Evolutionary conservation across 495 filamentous ascomycete species (phyloP), one percentile per base, ranked within the genome.

Genomic region (Xylaria bambusicola): DNA sequence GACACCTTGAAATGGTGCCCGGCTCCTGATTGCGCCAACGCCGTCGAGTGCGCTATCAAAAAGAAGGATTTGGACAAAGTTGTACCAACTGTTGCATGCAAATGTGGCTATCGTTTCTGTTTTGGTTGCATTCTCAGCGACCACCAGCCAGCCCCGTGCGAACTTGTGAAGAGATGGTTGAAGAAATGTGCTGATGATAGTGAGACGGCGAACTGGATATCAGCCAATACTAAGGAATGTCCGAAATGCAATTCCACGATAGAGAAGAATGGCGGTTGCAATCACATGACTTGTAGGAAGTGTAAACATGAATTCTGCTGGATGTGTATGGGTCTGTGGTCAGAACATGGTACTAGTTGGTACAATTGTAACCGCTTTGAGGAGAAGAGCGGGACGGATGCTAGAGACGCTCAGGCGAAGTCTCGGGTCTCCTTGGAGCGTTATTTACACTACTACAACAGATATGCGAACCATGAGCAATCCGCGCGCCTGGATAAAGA

Each of bases 311-410:
- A 98, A 72, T 98, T 98, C 68, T 98, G 94, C 78, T 98, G 94
- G 94, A 97, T 98, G 86, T 98, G 94, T 72, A 98, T 98, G 94
- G 94, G 94, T 0, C 78, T 96, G 8, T 98, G 94, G 94, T 92
- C 91, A 1, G 94, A 98, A 71, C 94, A 98, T 68, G 94, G 94
- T 56, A 98, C 94, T n/a, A 97, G 92, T 76, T 98, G 94, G 94
- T 98, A 98, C 76, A 98, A 96, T 71, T 98, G 94, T 82, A 98
- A 95, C 67, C 81, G 94, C 6, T 98, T 88, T 69, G 94, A 98
- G 69, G 94, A 98, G 75, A 97, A 91, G 77, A 95, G 90, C 52
- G 94, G 95, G 0, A 80, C 82, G 0, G 94, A 97, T 40, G 94
- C 93, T 4, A 82, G 95, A 15, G 89, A 93, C 66, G 90, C 88